Evolutionary conservation across 2,329 filamentous ascomycete genomes (phyloP).

Genomic region (Diplodia scrobiculata): DNA sequence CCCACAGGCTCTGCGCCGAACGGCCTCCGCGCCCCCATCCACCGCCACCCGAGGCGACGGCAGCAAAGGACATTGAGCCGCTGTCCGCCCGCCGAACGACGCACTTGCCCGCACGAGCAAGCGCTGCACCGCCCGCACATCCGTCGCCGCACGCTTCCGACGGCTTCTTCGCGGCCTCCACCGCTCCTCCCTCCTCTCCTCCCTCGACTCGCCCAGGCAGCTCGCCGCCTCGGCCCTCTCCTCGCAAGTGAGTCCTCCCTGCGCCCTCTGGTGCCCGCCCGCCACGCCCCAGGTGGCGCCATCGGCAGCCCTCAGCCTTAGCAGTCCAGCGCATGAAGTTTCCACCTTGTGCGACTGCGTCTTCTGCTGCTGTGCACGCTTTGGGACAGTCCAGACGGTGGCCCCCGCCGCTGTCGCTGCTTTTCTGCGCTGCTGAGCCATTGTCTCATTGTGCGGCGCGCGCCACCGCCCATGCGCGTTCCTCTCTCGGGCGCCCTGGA

Average conservation of each 20-base stretch:
- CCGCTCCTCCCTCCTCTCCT: conserved; percentile 37
- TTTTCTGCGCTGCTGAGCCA: conserved; percentile 27
- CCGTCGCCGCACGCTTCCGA: conserved; percentile 20
- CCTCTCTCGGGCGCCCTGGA: conserved; percentile 6
- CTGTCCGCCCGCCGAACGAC: conserved; percentile 2
- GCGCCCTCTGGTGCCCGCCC: conserved; percentile 27
- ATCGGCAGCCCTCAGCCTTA: conserved; percentile 24
- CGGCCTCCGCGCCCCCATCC: not conserved
- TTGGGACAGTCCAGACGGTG: conserved; percentile 34
- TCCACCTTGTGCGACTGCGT: conserved; percentile 22
- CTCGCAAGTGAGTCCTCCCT: conserved; percentile 21
- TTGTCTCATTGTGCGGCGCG: conserved; percentile 36
- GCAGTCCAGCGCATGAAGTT: conserved; percentile 27
- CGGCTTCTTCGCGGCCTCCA: conserved; percentile 32
- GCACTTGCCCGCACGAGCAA: conserved; percentile 2
- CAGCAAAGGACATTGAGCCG: conserved; percentile 20
- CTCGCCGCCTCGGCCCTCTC: not conserved
- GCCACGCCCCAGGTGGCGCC: conserved; percentile 8
- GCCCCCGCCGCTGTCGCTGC: conserved; percentile 7
- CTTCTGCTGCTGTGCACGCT: conserved; percentile 28
- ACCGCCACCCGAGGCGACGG: conserved; percentile 9
- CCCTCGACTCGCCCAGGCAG: conserved; percentile 19
- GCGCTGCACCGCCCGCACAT: conserved; percentile 13
- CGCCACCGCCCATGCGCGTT: conserved; percentile 37
- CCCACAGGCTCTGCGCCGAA: conserved; percentile 12